Percentiles rank a stretch among this genome's conserved stretches.
Conservation (phyloP, 1,139 yeast species). For the Taphrina communis region DNA sequence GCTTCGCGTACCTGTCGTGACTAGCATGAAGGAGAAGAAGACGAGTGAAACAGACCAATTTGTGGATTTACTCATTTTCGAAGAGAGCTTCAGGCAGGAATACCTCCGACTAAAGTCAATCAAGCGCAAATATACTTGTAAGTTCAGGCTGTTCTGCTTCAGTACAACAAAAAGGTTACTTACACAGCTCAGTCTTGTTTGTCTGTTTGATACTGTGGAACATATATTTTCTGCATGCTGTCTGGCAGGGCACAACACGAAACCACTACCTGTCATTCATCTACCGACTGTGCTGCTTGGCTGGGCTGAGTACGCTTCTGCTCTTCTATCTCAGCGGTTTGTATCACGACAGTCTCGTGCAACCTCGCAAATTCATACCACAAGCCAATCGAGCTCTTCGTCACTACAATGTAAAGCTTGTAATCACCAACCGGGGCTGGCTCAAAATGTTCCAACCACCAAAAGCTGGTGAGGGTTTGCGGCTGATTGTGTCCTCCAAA, state of each 20-base stretch:
- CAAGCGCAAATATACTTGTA: conserved; percentile 33
- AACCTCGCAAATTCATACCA: conserved; percentile 41
- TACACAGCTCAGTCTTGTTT: conserved; percentile 30
- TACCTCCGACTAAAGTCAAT: conserved; percentile 30
- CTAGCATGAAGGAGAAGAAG: conserved; percentile 14
- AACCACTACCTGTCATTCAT: conserved; percentile 39
- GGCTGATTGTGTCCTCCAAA: conserved; percentile 30
- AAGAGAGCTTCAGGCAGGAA: conserved; percentile 40
- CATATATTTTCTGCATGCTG: conserved; percentile 23
- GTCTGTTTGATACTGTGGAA: conserved; percentile 37
- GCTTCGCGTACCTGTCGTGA: neutral
- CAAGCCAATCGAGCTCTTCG: conserved; percentile 42
- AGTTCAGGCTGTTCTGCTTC: neutral
- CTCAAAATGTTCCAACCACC: conserved; percentile 2
- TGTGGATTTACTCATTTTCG: conserved; percentile 40
- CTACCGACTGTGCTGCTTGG: conserved; percentile 32
- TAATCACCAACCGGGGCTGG: conserved; percentile 34
- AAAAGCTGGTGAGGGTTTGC: conserved; percentile 27
- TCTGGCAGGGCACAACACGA: conserved; percentile 20
- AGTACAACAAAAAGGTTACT: neutral
- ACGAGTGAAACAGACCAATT: conserved; percentile 22
- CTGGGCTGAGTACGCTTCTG: conserved; percentile 38
- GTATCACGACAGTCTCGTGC: conserved; percentile 35
- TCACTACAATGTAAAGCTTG: conserved; percentile 40
- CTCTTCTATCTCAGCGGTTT: conserved; percentile 41